These are phyloP conservation scores for Penicillium sumatraense DNA, from an alignment of 2,329 filamentous ascomycete genomes.

Conservation along the genomic window DNA sequence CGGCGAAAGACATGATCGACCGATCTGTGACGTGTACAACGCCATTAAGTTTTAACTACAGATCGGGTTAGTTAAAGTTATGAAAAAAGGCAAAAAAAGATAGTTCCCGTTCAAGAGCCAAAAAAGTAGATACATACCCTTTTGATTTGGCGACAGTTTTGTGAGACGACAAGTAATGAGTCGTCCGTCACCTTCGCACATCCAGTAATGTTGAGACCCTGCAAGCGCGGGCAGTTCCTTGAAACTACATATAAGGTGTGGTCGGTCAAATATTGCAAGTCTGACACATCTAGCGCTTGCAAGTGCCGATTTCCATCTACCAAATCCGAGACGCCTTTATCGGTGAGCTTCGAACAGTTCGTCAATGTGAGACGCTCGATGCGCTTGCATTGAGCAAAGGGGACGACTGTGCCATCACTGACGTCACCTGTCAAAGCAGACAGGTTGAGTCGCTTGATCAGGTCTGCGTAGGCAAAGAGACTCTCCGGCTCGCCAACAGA, in stretches of 20 bases:
- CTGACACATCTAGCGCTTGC: constrained; percentile 87
- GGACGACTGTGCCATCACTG: constrained; percentile 86
- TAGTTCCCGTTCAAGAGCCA: no score
- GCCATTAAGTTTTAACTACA: constrained; percentile 88
- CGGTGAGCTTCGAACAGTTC: constrained; percentile 82
- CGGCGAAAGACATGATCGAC: constrained; percentile 82
- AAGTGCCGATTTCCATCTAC: constrained; percentile 79
- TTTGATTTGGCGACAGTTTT: constrained; percentile 85
- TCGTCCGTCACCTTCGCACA: constrained; percentile 86
- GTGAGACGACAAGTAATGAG: constrained; percentile 78
- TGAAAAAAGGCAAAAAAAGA: background rate
- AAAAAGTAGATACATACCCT: constrained; percentile 60
- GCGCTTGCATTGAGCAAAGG: constrained; percentile 82
- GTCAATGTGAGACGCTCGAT: constrained; percentile 93
- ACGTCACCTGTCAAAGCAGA: constrained; percentile 75
- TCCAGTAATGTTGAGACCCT: constrained; percentile 89
- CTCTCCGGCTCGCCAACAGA: constrained; percentile 74
- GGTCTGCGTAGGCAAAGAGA: constrained; percentile 85
- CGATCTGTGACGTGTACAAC: constrained; percentile 82
- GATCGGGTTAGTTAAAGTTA: constrained; percentile 19
- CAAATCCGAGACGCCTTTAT: constrained; percentile 78
- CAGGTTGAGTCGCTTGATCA: constrained; percentile 90
- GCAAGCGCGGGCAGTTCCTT: constrained; percentile 78
- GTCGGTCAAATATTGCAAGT: constrained; percentile 79
- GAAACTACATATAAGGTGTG: constrained; percentile 77